These are phyloP conservation scores for Baudoinia panamericana DNA, from an alignment of 495 filamentous ascomycete species.

Conservation along the genomic window DNA sequence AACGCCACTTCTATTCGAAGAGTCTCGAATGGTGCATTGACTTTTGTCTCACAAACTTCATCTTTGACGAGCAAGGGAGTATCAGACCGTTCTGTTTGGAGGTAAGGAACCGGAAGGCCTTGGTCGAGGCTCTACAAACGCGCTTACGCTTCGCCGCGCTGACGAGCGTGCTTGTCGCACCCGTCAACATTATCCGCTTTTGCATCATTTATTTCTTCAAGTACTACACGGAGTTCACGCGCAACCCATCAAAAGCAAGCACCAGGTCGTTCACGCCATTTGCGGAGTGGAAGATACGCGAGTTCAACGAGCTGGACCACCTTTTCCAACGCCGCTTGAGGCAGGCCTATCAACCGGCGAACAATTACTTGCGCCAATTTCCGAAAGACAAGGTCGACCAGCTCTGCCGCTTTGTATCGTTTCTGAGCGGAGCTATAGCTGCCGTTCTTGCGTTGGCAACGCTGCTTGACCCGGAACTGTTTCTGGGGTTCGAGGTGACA, in stretches of 20 bases:
- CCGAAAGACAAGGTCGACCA: conserved; percentile 88
- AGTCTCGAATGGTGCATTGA: conserved; percentile 82
- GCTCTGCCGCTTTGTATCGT: conserved; percentile 66
- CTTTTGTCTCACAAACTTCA: conserved; percentile 79
- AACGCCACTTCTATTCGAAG: conserved; percentile 63
- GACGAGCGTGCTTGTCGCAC: conserved; percentile 75
- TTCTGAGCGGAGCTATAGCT: conserved; percentile 71
- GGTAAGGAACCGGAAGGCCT: conserved; percentile 59
- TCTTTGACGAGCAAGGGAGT: conserved; percentile 79
- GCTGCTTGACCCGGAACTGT: conserved; percentile 76
- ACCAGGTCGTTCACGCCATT: conserved; percentile 82
- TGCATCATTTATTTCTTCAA: conserved; percentile 79
- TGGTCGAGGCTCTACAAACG: conserved; percentile 61
- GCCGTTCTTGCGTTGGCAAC: conserved; percentile 71
- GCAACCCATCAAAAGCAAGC: conserved; percentile 70
- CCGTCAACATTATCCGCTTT: conserved; percentile 70
- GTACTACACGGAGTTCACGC: conserved; percentile 64
- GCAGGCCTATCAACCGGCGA: conserved; percentile 90
- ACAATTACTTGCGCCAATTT: conserved; percentile 87
- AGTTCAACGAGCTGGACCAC: conserved; percentile 94
- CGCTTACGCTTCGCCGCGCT: conserved; percentile 71
- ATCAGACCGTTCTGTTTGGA: conserved; percentile 71
- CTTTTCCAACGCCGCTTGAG: conserved; percentile 77
- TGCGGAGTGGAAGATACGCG: conserved; percentile 95
- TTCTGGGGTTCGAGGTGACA: conserved; percentile 83